Conservation (phyloP, 768 basidiomycete species). For the Termitomyces sp. region DNA sequence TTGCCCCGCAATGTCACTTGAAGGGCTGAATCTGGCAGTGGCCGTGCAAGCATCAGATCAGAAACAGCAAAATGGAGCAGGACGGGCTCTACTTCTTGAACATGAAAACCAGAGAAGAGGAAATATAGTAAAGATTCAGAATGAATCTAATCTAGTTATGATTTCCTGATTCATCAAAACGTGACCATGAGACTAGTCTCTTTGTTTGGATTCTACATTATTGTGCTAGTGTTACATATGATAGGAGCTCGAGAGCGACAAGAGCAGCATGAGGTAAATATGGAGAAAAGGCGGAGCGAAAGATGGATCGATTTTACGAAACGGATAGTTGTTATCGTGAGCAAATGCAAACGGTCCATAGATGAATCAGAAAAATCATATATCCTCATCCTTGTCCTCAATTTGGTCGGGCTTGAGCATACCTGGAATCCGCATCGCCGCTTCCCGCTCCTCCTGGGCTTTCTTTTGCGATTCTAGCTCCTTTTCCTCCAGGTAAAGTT, state of each 20-base stretch:
- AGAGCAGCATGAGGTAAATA: conserved; percentile 18
- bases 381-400: conserved; percentile 92
- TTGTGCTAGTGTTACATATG: conserved; percentile 40
- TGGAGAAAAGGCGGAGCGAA: conserved; percentile 19
- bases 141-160: neutral
- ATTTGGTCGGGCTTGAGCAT: conserved; percentile 95
- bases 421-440: conserved; percentile 93
- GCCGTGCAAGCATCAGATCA: conserved; percentile 6
- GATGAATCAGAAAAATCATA: conserved; percentile 31
- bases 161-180: conserved; percentile 6
- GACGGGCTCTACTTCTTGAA: conserved; percentile 64
- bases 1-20: conserved; percentile 83
- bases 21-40: conserved; percentile 54
- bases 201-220: conserved; percentile 33
- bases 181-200: conserved; percentile 7
- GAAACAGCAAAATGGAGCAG: conserved; percentile 2
- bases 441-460: conserved; percentile 79
- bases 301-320: conserved; percentile 24
- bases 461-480: conserved; percentile 78
- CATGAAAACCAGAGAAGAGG: conserved; percentile 32
- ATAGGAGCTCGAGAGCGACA: conserved; percentile 27
- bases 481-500: conserved; percentile 91
- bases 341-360: conserved; percentile 35
- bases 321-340: conserved; percentile 15
- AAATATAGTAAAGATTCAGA: neutral